Percentiles rank a stretch among this genome's conserved stretches.
phyloP scores from a whole-genome alignment of 73 alveolate genomes.

The Blepharisma stoltei region DNA sequence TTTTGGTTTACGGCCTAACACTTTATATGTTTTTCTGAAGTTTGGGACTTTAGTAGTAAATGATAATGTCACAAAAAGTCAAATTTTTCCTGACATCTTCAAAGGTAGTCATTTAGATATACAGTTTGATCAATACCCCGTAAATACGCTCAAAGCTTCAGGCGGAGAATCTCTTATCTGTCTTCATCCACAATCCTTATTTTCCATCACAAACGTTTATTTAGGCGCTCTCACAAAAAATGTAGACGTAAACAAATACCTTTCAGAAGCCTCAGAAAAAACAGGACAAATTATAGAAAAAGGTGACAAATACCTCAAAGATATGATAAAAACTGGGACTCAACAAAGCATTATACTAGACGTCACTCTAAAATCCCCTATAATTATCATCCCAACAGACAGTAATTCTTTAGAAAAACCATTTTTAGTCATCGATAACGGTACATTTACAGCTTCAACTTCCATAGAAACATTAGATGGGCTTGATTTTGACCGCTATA shows the following conservation, averaged over 20 bases:
- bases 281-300: neutral
- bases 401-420: constrained; percentile 32
- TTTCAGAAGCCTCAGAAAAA: neutral
- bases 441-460: constrained; percentile 32
- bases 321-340: neutral
- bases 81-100: too few species aligned
- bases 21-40: too few species aligned
- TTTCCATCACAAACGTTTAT: neutral
- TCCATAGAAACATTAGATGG: neutral
- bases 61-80: too few species aligned
- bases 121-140: neutral
- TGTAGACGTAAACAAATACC: neutral
- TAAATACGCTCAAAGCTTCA: neutral
- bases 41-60: too few species aligned
- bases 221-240: neutral
- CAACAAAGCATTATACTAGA: constrained; percentile 25
- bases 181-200: neutral
- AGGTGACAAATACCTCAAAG: constrained; percentile 3
- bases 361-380: constrained; percentile 47
- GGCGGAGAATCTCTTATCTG: neutral
- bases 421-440: constrained; percentile 45
- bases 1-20: too few species aligned
- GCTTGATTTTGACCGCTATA: constrained; percentile 6
- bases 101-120: too few species aligned
- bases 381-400: constrained; percentile 40